These are phyloP conservation scores for Ogataea pilisensis DNA, from an alignment of 805 yeast species.

Conservation along the genomic window DNA sequence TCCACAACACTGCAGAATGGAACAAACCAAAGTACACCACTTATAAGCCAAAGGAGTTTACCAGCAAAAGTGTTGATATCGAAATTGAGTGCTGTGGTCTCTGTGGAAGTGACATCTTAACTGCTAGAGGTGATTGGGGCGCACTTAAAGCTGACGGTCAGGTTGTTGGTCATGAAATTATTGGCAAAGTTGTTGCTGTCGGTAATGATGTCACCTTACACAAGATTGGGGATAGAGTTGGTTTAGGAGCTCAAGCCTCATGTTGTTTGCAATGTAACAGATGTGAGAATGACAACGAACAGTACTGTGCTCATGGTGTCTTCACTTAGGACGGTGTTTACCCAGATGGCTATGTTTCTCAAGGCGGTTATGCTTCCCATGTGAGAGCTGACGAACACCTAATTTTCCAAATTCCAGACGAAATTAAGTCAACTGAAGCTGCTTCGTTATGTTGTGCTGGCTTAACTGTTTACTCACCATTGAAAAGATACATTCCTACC, in stretches of 20 bases:
- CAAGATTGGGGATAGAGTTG: constrained; percentile 43
- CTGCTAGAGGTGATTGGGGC: constrained; percentile 43
- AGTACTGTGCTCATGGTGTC: constrained; percentile 39
- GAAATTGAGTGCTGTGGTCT: constrained; percentile 61
- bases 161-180: constrained; percentile 49
- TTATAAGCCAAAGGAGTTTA: constrained; percentile 45
- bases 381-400: constrained; percentile 43
- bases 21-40: constrained; percentile 47
- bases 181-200: constrained; percentile 38
- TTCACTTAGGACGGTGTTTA: constrained; percentile 39
- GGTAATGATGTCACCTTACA: constrained; percentile 33
- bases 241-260: constrained; percentile 41
- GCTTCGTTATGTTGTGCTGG: constrained; percentile 53
- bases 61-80: constrained; percentile 46
- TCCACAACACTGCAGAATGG: constrained; percentile 47
- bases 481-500: constrained; percentile 35
- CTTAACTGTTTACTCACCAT: constrained; percentile 46
- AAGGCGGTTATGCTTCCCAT: constrained; percentile 46
- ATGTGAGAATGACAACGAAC: constrained; percentile 39
- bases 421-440: constrained; percentile 36
- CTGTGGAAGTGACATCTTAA: constrained; percentile 62
- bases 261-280: constrained; percentile 35
- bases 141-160: constrained; percentile 35
- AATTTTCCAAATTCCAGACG: constrained; percentile 44
- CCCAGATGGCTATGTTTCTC: constrained; percentile 33